Conservation (phyloP, 352 stramenopile species). For the Pythium rhizo-oryzae region DNA sequence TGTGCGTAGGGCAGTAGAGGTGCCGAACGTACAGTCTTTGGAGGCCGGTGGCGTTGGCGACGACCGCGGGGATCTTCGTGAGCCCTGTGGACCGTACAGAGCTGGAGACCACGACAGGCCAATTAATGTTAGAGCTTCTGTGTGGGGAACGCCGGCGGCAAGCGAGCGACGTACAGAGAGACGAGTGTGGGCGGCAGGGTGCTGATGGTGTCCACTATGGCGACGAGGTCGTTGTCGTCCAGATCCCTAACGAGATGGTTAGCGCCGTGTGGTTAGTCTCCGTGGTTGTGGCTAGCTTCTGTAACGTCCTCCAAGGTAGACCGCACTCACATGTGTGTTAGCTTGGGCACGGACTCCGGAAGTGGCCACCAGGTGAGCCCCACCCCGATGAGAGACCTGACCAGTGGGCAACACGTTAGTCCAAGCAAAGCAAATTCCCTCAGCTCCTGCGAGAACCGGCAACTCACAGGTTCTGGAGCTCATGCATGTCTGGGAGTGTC, state of each 20-base stretch:
- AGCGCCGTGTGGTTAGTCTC: not conserved
- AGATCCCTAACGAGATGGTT: not conserved
- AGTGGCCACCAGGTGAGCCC: slow-evolving; percentile 10
- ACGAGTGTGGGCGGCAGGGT: not conserved
- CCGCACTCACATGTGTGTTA: too few relatives aligned
- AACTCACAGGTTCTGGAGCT: slow-evolving; percentile 20
- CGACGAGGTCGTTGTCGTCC: slow-evolving; percentile 9
- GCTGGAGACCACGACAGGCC: not conserved
- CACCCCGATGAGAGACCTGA: slow-evolving; percentile 12
- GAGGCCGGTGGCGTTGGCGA: not conserved
- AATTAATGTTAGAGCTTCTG: not conserved
- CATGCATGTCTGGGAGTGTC: slow-evolving; percentile 16
- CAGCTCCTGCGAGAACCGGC: not conserved
- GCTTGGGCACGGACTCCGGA: too few relatives aligned
- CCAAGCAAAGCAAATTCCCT: too few relatives aligned
- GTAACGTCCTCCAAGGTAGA: too few relatives aligned
- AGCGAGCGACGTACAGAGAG: slow-evolving; percentile 5
- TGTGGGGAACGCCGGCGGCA: too few relatives aligned
- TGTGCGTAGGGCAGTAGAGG: too few relatives aligned
- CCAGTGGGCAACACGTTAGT: not conserved
- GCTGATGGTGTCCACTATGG: not conserved
- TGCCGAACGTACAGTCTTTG: not conserved
- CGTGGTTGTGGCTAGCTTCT: not conserved
- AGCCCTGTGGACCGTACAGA: slow-evolving; percentile 3
- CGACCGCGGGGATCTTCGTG: not conserved